Conservation (phyloP, 169 alveolate species). For the Cryptosporidium sp. region DNA sequence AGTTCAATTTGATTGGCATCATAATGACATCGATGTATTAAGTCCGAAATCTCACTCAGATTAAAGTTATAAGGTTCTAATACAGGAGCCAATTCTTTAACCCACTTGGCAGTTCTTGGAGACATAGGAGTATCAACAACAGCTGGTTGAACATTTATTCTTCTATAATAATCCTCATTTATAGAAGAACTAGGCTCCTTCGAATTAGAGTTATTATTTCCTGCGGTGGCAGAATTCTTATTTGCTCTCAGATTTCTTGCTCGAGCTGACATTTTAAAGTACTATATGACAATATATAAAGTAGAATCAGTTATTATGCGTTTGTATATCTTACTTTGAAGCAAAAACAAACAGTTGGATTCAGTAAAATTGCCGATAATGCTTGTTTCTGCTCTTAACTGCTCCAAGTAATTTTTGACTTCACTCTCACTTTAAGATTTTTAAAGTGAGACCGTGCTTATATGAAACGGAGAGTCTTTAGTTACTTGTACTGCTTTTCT, state of each 20-base stretch:
- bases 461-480: conserved; percentile 14
- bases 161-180: conserved; percentile 47
- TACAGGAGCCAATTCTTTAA: conserved; percentile 62
- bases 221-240: conserved; percentile 9
- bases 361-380: background rate
- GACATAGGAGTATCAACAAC: conserved; percentile 47
- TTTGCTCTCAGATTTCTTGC: conserved; percentile 51
- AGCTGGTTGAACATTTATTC: conserved; percentile 50
- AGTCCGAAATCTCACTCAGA: conserved; percentile 54
- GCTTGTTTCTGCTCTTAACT: conserved; percentile 1
- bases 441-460: conserved; percentile 19
- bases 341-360: conserved; percentile 16
- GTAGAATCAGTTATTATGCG: background rate
- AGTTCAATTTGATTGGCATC: conserved; percentile 65
- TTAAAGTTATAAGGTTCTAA: conserved; percentile 65
- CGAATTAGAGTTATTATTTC: background rate
- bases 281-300: background rate
- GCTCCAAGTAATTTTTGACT: conserved; percentile 16
- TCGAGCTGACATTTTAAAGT: conserved; percentile 40
- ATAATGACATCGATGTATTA: conserved; percentile 62
- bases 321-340: background rate
- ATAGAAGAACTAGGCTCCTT: conserved; percentile 22
- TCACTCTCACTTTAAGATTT: background rate
- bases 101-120: conserved; percentile 74
- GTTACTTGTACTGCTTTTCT: conserved; percentile 16